Conservation (phyloP, 345 rosid genomes). For the Abelmoschus esculentus region DNA sequence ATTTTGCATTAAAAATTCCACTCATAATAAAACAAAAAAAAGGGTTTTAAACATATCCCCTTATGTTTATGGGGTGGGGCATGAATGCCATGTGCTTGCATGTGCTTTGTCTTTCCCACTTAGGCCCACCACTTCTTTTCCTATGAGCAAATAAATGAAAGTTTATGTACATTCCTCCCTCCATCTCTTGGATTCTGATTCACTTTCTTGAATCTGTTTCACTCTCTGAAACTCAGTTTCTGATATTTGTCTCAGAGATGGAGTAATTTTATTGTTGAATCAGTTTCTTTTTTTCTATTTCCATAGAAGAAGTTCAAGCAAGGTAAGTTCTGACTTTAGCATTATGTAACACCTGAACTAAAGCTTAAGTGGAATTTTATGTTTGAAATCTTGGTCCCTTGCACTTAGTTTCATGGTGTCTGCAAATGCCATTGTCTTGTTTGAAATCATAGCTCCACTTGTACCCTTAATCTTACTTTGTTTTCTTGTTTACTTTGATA, state of each 20-base stretch:
- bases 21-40: too few species aligned
- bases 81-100: constrained; percentile 78
- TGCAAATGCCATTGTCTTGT: constrained; percentile 12
- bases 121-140: constrained; percentile 53
- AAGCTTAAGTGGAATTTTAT: not conserved
- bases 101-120: constrained; percentile 84
- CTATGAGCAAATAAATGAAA: constrained; percentile 50
- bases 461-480: not conserved
- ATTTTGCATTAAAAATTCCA: not conserved
- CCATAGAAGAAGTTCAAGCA: constrained; percentile 2
- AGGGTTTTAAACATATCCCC: constrained; percentile 7
- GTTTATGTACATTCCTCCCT: constrained; percentile 30
- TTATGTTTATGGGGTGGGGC: constrained; percentile 48
- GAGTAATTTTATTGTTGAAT: not conserved
- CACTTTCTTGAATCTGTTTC: constrained; percentile 40
- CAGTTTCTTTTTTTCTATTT: not conserved
- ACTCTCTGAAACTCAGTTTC: constrained; percentile 17
- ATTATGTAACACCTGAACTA: not conserved
- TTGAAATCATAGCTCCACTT: constrained; percentile 19
- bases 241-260: not conserved
- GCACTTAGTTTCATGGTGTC: constrained; percentile 21
- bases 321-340: not conserved
- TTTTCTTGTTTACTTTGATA: not conserved
- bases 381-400: not conserved
- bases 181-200: constrained; percentile 13